A percentile compares a stretch with the other conserved stretches of the same genome.
Conservation (phyloP, 2,329 filamentous ascomycete genomes). For the Karstenula rhodostoma region DNA sequence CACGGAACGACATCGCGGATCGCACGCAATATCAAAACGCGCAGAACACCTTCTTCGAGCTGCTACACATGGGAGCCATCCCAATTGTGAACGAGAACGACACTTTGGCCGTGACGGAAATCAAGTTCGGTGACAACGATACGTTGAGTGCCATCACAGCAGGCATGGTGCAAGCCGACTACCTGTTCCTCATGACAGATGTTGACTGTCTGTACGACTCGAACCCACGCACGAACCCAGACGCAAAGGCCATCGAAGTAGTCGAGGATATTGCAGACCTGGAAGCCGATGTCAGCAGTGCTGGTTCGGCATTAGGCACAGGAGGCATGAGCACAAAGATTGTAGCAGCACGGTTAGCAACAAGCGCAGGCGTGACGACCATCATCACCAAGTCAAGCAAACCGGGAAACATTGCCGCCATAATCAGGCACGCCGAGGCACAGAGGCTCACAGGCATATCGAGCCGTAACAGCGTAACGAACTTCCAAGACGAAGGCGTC, state of each 20-base stretch:
- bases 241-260: slow-evolving; percentile 89
- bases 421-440: slow-evolving; percentile 81
- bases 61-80: slow-evolving; percentile 93
- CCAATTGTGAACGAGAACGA: slow-evolving; percentile 99
- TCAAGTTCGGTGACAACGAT: slow-evolving; percentile 99
- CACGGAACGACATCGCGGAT: slow-evolving; percentile 95
- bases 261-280: slow-evolving; percentile 87
- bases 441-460: slow-evolving; percentile 55
- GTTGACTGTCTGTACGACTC: slow-evolving; percentile 98
- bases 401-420: slow-evolving; percentile 88
- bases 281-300: slow-evolving; percentile 87
- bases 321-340: slow-evolving; percentile 99
- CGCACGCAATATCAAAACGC: slow-evolving; percentile 95
- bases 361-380: slow-evolving; percentile 92
- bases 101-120: slow-evolving; percentile 94
- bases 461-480: slow-evolving; percentile 39
- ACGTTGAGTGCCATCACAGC: slow-evolving; percentile 96
- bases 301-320: slow-evolving; percentile 87
- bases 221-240: slow-evolving; percentile 84
- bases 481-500: slow-evolving; percentile 39
- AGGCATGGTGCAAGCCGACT: slow-evolving; percentile 95
- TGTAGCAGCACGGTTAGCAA: slow-evolving; percentile 88
- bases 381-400: slow-evolving; percentile 94
- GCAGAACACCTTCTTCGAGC: slow-evolving; percentile 90
- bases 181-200: slow-evolving; percentile 98